Base-by-base conservation (phyloP, 768 basidiomycete genomes). In the Boletus reticuloceps region DNA sequence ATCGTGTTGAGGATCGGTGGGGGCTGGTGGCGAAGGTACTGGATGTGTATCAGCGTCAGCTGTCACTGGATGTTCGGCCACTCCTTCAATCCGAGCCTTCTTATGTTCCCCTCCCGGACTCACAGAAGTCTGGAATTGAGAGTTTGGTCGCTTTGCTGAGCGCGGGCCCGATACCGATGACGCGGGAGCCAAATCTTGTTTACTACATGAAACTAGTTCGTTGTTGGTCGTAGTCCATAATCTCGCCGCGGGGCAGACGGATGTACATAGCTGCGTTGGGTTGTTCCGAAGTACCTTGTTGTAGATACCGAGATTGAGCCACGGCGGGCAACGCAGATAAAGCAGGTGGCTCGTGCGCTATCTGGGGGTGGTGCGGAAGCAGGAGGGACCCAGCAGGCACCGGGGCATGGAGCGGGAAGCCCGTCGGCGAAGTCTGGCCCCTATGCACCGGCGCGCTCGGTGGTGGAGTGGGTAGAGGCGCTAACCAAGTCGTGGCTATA, bases 391-490 rank as follows among this genome's bases (percentile, higher is more conserved):
- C 62, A 48, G 47, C 47, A 19, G 57, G 51, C 16, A 55, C 39
- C 1, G 56, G n/a, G 1, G 59, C 9, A n/a, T 58, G 53, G 6
- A 62, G 50, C 5, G 59, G 53, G 32, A 67, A 55, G 19, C 50
- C 45, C 3, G 46, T 48, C 1, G 55, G 58, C 6, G 52, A 48
- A 17, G 50, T 47, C 39, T 58, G 67, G 10, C 50, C 39, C 19
- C n/a, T 34, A 14, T 34, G 14, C 4, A 54, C 19, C n/a, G 57
- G 22, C 37, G 50, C 56, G 38, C 53, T 64, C 14, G 50, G 56
- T 4, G 62, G 60, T 17, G 67, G 62, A 48, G 67, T 62, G 44
- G 67, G 62, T 25, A 64, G 58, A 31, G 58, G 55, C 6, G 60
- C 43, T 32, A 40, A 16, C 58, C 55, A 64, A 39, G 62, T 62